Base-by-base conservation (phyloP, 2,329 filamentous ascomycete genomes). In the Fusarium pininemorale region DNA sequence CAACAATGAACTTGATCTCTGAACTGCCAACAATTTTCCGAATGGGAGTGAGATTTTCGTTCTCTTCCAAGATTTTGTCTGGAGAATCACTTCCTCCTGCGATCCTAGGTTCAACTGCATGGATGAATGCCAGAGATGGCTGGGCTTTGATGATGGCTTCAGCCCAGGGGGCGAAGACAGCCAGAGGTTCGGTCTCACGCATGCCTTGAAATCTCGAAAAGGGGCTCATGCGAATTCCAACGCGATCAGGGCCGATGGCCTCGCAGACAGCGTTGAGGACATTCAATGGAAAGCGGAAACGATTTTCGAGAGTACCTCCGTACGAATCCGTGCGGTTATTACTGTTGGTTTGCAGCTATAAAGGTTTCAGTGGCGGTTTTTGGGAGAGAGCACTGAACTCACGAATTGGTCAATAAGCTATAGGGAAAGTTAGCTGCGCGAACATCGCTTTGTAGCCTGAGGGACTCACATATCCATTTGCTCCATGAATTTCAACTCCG, bases 141-240 rank as follows among this genome's bases (percentile, higher is more conserved):
- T 85, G 81, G n/a, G 90, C 81, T 51, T 87, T 84, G 55, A 82
- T 76, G 30, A 90, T 84, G 22, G 92, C 78, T 75, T 93, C 83
- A 4, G 82, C 83, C 79, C 93, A 94, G 1, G 90, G 88, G 18
- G 89, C 75, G 1, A 77, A 77, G 20, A 77, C 54, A 5, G 55
- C 45, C 18, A 74, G n/a, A 14, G 91, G 90, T 44, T 93, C 86
- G 1, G 80, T 77, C 88, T 92, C 92, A 9, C 83, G 82, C 91
- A 93, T 91, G 42, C 86, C 87, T 72, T 93, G 89, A 82, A 90
- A 93, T 0, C 81, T 80, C 56, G 85, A 87, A 81, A 87, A 92
- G 0, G 91, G 91, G 7, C 85, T 88, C 32, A 93, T 81, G 11
- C 91, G 86, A 51, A 92, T 87, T 6, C 85, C 89, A 11, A 87